Evolutionary conservation across 257 asterid genomes (phyloP), one percentile per base, ranked within the genome.

Genomic region (Nicotiana tabacum): DNA sequence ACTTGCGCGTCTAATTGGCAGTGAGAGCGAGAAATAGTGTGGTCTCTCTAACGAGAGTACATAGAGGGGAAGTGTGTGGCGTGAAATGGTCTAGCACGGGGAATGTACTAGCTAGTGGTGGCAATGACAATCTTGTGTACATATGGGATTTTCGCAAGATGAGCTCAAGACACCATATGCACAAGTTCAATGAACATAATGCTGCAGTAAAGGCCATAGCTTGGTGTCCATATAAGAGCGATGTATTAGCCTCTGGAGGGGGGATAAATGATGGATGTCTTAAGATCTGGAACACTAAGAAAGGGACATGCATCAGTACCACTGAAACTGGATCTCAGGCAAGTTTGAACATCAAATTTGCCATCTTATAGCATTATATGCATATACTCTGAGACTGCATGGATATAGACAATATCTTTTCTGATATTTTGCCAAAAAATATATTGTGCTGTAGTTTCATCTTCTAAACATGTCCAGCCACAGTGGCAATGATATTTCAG

Each of bases 171-270:
- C 78, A 87, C 60, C 86, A 87, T 51, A 1, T 90, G 81, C 77
- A 89, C 83, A 55, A 88, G 62, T 82, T 93, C 77, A 83, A 66
- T 78, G 89, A 81, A 15, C 98, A 93, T 85, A 16, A 65, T 16
- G 97, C 95, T 37, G 96, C 95, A 3, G 98, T 95, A 21, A 95
- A 93, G 82, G 98, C 98, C 81, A 90, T 95, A 15, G 96, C 96
- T 3, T 93, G 98, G 98, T 93, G 97, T 87, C 98, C 97, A 29
- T 84, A 91, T 82, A 83, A 88, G 83, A 70, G 77, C 12, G 86
- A 89, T 27, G 85, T 93, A 81, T 85, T 95, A 9, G 98, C 98
- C 82, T 91, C 98, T 16, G 98, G 98, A 64, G 98, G 98, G 46
- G 98, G 98, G 78, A 29, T 80, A 0, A 8, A 4, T 1, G 98